Base-by-base conservation (phyloP, 306 rosid genomes). In the Dalbergia oliveri region DNA sequence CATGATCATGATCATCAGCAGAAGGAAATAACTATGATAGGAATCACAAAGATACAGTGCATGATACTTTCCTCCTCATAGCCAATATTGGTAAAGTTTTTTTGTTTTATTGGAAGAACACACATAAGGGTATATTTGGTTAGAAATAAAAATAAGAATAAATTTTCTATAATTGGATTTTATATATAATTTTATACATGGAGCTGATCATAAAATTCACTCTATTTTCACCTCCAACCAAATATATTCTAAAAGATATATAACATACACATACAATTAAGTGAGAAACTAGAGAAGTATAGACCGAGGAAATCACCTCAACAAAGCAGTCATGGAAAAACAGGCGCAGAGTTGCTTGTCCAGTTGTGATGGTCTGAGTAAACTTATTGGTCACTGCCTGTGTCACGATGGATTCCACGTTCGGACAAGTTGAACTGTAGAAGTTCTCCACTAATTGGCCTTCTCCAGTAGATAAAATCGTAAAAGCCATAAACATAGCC, bases 291-390 rank as follows among this genome's bases (percentile, higher is more conserved):
- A 4, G 1, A 6, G 54, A 37, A 60, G 7, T 11, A 18, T 59
- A 4, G 66, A 26, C 2, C 5, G 34, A 69, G 14, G n/a, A 57
- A 43, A 34, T 8, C 54, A 95, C 99, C 97, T 91, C 83, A 43
- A 95, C 91, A 18, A 91, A 88, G 74, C 99, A 95, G 4, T 95
- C 99, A 76, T 93, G 99, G 47, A 95, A 84, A 71, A 93, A 95
- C 21, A 95, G 84, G 45, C 98, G 93, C 16, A 95, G 89, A 56
- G 99, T 95, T 1, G 90, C 89, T 19, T 91, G 92, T 23, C 88
- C 75, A 11, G 98, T 95, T 19, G 84, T 76, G 35, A 80, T 50
- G 0, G 93, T 91, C 54, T 88, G 91, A 6, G 69, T 39, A 5
- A 90, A 33, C 82, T 95, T 95, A 8, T 58, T 84, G 13, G 89